Conservation (phyloP, 257 asterid genomes). For the Solanum raphanifolium region DNA sequence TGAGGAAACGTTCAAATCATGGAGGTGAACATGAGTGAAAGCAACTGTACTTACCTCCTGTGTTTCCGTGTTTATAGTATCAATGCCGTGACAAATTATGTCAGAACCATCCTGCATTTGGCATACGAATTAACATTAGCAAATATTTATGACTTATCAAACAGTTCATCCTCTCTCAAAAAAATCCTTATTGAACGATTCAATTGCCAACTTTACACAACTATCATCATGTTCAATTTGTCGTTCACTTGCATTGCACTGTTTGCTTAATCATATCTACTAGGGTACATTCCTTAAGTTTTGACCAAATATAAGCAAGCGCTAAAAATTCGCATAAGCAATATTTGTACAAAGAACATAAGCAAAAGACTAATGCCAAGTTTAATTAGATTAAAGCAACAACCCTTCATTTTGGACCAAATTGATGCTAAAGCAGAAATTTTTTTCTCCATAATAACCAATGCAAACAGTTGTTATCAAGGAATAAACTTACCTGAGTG, state of each 20-base stretch:
- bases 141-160: not conserved
- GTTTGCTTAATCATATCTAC: not conserved
- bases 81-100: slow-evolving; percentile 79
- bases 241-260: not conserved
- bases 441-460: not conserved
- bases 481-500: slow-evolving; percentile 47
- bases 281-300: not conserved
- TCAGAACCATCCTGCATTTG: slow-evolving; percentile 70
- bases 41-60: slow-evolving; percentile 41
- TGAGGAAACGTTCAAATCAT: not conserved
- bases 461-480: not conserved
- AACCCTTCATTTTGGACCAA: not conserved
- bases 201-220: not conserved
- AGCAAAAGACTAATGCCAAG: not conserved
- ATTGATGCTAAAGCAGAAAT: not conserved
- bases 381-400: not conserved
- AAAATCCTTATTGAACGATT: not conserved
- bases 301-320: not conserved
- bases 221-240: not conserved
- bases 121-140: slow-evolving; percentile 10
- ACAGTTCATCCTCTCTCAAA: not conserved
- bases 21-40: not conserved
- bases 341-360: not conserved
- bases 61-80: slow-evolving; percentile 72
- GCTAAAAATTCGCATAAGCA: not conserved